Conservation (phyloP, 306 rosid genomes). For the Arachis stenosperma region DNA sequence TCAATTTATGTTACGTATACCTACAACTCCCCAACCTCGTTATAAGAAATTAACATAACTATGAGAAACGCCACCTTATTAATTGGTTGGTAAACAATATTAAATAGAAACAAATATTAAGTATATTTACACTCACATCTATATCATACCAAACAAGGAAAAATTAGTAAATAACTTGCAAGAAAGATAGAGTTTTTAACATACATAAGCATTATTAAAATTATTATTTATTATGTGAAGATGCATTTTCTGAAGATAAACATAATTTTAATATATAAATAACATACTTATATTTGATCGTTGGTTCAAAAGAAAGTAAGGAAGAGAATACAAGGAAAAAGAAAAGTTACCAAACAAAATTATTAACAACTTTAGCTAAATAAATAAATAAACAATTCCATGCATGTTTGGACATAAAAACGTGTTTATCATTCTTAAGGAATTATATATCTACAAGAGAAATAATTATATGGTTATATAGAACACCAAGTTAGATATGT, state of each 20-base stretch:
- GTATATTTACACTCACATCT: neutral
- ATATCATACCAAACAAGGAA: constrained; percentile 14
- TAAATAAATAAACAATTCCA: no score
- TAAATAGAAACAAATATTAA: neutral
- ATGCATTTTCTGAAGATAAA: neutral
- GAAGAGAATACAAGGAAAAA: neutral
- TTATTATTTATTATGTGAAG: neutral
- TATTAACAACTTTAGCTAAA: no score
- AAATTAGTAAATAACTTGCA: neutral
- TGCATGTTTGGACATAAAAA: no score
- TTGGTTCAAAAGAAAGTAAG: neutral
- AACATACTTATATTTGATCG: no score
- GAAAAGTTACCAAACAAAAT: neutral
- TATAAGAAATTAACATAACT: neutral
- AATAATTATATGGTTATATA: no score
- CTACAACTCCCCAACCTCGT: neutral
- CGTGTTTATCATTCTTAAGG: no score
- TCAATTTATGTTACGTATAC: no score
- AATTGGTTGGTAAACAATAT: constrained; percentile 18
- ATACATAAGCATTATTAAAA: neutral
- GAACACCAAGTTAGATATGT: no score
- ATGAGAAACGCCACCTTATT: constrained; percentile 14
- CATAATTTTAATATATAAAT: neutral
- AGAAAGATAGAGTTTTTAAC: neutral
- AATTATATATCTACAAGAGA: no score